phyloP scores from a whole-genome alignment of 2,329 filamentous ascomycete genomes.

The Aspergillus tamarii region DNA sequence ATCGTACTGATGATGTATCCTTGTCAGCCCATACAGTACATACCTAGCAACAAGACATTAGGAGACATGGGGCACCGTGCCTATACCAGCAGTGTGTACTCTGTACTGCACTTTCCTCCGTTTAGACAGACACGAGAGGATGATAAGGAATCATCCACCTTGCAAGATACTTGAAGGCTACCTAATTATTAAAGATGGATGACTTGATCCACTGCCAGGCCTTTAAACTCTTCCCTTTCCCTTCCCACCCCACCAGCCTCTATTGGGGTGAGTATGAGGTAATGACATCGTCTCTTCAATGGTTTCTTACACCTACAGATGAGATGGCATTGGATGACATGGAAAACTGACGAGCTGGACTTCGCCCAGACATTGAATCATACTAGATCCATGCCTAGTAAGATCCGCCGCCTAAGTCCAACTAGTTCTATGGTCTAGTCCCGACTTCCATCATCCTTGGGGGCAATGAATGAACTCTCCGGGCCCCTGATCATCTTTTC shows the following conservation, averaged over 20 bases:
- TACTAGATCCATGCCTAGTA: neutral
- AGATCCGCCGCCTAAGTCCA: conserved; percentile 9
- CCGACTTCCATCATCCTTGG: neutral
- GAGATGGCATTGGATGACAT: neutral
- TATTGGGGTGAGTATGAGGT: neutral
- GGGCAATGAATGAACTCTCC: neutral
- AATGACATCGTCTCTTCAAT: neutral
- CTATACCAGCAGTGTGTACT: neutral
- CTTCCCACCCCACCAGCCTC: neutral
- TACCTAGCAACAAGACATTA: neutral
- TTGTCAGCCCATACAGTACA: neutral
- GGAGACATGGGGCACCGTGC: neutral
- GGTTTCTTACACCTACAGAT: neutral
- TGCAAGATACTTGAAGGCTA: neutral
- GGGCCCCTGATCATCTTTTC: conserved; percentile 3
- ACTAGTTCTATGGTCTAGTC: conserved; percentile 4
- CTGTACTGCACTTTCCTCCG: too few species aligned
- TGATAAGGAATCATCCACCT: neutral
- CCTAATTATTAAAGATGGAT: neutral
- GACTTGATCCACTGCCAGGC: neutral
- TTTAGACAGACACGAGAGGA: too few species aligned
- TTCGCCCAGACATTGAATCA: neutral
- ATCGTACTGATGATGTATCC: conserved; percentile 3
- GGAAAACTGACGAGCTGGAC: neutral
- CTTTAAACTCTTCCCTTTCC: neutral